A percentile compares a stretch with the other conserved stretches of the same genome.
These are phyloP conservation scores for Candida michaelii DNA, from an alignment of 805 yeast genomes.

Conservation along the genomic window DNA sequence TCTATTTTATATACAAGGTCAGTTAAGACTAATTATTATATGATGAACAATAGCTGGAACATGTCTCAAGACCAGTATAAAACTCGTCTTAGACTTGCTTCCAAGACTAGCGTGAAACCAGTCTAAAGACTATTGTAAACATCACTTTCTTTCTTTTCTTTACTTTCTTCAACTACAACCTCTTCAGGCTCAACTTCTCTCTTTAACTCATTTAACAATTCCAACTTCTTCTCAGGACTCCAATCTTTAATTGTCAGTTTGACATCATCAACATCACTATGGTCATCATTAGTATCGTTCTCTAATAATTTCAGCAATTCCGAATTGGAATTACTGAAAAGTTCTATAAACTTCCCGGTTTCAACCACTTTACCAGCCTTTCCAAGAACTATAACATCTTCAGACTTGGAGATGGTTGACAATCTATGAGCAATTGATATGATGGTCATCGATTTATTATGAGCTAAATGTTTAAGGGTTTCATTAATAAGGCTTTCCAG, in stretches of 20 bases:
- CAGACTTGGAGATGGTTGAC: constrained; percentile 46
- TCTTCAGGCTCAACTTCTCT: constrained; percentile 12
- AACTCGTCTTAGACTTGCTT: too few species aligned
- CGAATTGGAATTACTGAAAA: constrained; percentile 40
- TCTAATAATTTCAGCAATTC: constrained; percentile 43
- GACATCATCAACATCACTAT: constrained; percentile 11
- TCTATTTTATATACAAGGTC: too few species aligned
- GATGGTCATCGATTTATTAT: constrained; percentile 41
- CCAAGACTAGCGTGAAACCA: too few species aligned
- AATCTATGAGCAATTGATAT: constrained; percentile 46
- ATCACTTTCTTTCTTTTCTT: constrained; percentile 23
- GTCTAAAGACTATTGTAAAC: neutral
- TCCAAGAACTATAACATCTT: constrained; percentile 43
- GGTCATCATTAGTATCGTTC: constrained; percentile 15
- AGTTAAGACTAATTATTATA: too few species aligned
- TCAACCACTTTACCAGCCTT: constrained; percentile 43
- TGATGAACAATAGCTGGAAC: too few species aligned
- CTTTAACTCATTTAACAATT: constrained; percentile 34
- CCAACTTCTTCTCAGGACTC: constrained; percentile 28
- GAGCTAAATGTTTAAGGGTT: constrained; percentile 37
- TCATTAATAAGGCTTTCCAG: constrained; percentile 48
- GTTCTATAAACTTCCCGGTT: constrained; percentile 38
- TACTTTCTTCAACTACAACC: constrained; percentile 18
- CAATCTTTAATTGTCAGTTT: constrained; percentile 10
- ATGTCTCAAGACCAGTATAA: too few species aligned